Evolutionary conservation across 306 rosid genomes (phyloP).

Genomic region (Fagus sylvatica): DNA sequence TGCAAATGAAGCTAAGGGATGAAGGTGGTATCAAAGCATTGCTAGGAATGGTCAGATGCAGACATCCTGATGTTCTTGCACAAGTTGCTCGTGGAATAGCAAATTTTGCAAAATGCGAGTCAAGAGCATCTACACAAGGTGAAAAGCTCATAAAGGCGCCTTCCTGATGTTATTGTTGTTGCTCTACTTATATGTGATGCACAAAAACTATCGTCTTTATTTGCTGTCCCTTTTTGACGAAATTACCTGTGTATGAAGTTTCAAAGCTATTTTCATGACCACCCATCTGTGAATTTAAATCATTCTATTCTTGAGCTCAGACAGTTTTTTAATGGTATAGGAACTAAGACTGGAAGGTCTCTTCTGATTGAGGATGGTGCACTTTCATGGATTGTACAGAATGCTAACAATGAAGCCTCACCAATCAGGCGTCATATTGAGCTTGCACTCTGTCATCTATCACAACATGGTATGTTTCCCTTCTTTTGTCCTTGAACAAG

Average conservation of each 20-base stretch:
- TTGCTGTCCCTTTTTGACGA: conserved; percentile 1
- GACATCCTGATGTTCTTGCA: conserved; percentile 96
- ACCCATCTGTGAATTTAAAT: neutral
- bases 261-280: neutral
- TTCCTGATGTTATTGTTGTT: conserved; percentile 1
- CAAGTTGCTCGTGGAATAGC: conserved; percentile 99
- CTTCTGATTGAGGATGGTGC: conserved; percentile 94
- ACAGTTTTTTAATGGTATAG: conserved; percentile 39
- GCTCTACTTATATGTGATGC: neutral
- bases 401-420: conserved; percentile 88
- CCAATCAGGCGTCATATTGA: conserved; percentile 90
- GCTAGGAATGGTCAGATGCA: conserved; percentile 94
- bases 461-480: conserved; percentile 76
- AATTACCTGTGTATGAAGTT: neutral
- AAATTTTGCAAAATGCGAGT: conserved; percentile 90
- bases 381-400: conserved; percentile 95
- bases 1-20: conserved; percentile 68
- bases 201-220: neutral
- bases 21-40: conserved; percentile 94
- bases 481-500: conserved; percentile 5
- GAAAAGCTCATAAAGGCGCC: conserved; percentile 15
- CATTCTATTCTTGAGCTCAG: conserved; percentile 2
- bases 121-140: conserved; percentile 95
- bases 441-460: conserved; percentile 96
- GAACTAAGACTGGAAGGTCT: conserved; percentile 79